Evolutionary conservation across 331 rosid species (phyloP), one percentile per base, ranked within the genome.

Genomic region (Malus hybrid): DNA sequence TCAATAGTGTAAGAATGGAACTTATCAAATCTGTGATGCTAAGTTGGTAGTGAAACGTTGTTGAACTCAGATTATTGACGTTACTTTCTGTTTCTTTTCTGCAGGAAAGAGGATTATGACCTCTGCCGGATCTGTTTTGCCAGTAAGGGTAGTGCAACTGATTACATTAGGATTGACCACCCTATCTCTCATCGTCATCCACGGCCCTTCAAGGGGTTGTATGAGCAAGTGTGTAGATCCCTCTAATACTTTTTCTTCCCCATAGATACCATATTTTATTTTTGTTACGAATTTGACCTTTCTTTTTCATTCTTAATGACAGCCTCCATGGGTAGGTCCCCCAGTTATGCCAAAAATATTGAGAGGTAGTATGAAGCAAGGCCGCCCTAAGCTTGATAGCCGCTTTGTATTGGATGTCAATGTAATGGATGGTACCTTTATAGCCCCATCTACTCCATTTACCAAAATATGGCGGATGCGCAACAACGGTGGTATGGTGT

Each of bases 391-490:
- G 87, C 80, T 93, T 46, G 94, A 91, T 42, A 88, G 94, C 83
- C 79, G 75, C 44, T 90, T 93, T 5, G 73, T 86, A 62, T 69
- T 84, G 70, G 97, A 91, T 82, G 95, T 93, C 28, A 91, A 88
- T 76, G 90, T 95, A 50, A 52, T 84, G 31, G 99, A 95, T 79
- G 94, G 90, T 68, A 92, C 99, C 19, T 50, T 87, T 70, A 90
- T 95, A 89, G 82, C 94, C 72, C 98, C 99, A 63, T 77, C 85
- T 62, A 89, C 96, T 42, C 80, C 85, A 70, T 92, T 95, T 77
- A 95, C 96, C 72, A 95, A 95, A 86, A 90, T 92, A 76, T 95
- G 99, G 98, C 86, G 91, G 82, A 83, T 95, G 93, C 87, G 85
- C 36, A 95, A 95, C 85, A 89, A 52, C 65, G 99, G 99, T 60